Percentiles rank a stretch among this genome's conserved stretches.
Evolutionary conservation across 306 rosid genomes (phyloP).

Genomic region (Astragalus membranaceus): DNA sequence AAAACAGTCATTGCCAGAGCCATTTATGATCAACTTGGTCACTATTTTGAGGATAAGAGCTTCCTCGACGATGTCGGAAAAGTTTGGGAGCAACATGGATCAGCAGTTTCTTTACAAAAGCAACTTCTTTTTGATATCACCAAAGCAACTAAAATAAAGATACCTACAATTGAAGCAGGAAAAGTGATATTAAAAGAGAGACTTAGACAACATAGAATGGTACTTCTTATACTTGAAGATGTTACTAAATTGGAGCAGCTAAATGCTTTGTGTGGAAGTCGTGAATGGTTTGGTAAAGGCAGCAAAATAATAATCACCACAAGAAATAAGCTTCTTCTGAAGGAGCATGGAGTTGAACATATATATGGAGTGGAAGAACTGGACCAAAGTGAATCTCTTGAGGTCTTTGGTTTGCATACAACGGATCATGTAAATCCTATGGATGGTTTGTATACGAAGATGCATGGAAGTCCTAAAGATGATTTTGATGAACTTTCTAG

Average conservation of each 20-base stretch:
- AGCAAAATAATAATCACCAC: slow-evolving; percentile 19
- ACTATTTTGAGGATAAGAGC: background rate
- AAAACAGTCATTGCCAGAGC: background rate
- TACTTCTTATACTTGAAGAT: slow-evolving; percentile 17
- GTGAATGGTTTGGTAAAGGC: background rate
- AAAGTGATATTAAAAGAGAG: background rate
- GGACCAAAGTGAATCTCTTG: background rate
- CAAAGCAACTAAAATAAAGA: background rate
- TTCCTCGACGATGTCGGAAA: background rate
- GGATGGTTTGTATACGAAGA: too few species aligned
- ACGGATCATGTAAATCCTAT: too few species aligned
- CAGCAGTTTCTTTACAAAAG: background rate
- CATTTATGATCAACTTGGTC: background rate
- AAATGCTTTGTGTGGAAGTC: slow-evolving; percentile 6
- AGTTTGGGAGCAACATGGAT: background rate
- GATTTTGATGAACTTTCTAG: background rate
- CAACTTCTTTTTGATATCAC: background rate
- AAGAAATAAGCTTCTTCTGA: background rate
- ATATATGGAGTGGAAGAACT: background rate
- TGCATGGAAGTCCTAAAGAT: background rate
- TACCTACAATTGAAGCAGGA: background rate
- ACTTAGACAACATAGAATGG: background rate
- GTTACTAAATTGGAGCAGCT: background rate
- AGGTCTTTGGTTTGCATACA: background rate
- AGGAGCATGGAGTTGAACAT: background rate